These are phyloP conservation scores for Fomitopsis schrenkii DNA, from an alignment of 1,284 basidiomycete species.

Conservation along the genomic window DNA sequence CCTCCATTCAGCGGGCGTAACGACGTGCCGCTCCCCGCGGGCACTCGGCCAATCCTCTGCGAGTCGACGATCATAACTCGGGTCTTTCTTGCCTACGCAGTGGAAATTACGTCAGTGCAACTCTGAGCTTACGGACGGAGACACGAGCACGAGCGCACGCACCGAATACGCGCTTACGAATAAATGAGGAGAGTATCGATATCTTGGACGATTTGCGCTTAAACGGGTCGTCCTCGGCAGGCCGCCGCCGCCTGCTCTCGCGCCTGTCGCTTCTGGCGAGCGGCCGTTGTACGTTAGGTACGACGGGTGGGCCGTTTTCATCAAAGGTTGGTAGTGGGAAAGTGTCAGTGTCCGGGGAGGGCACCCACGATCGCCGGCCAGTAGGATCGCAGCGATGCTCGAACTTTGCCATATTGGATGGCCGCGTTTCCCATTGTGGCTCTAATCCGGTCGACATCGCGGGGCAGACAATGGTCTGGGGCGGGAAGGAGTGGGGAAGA, in stretches of 20 bases:
- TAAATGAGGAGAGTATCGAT: not conserved
- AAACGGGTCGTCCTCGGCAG: constrained; percentile 7
- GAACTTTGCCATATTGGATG: constrained; percentile 7
- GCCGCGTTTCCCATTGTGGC: constrained; percentile 10
- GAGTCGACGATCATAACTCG: not conserved
- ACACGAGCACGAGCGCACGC: not conserved
- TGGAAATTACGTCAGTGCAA: constrained; percentile 1
- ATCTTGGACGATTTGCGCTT: not conserved
- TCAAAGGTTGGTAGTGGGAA: constrained; percentile 2
- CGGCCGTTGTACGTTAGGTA: constrained; percentile 2
- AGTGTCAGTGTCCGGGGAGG: constrained; percentile 5
- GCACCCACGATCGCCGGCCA: constrained; percentile 6
- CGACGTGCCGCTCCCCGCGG: not conserved
- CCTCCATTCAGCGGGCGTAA: constrained; percentile 20
- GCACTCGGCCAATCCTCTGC: not conserved
- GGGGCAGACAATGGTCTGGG: not conserved
- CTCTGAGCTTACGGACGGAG: not conserved
- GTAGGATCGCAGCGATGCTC: not conserved
- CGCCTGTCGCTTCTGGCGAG: not conserved
- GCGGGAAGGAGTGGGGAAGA: not conserved
- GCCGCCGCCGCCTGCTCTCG: constrained; percentile 1
- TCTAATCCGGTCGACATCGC: not conserved
- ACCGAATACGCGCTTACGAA: constrained; percentile 6
- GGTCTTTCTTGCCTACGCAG: constrained; percentile 3
- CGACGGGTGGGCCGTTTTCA: not conserved